phyloP scores from a whole-genome alignment of 1,284 basidiomycete species.

The Cutaneotrichosporon sp. region DNA sequence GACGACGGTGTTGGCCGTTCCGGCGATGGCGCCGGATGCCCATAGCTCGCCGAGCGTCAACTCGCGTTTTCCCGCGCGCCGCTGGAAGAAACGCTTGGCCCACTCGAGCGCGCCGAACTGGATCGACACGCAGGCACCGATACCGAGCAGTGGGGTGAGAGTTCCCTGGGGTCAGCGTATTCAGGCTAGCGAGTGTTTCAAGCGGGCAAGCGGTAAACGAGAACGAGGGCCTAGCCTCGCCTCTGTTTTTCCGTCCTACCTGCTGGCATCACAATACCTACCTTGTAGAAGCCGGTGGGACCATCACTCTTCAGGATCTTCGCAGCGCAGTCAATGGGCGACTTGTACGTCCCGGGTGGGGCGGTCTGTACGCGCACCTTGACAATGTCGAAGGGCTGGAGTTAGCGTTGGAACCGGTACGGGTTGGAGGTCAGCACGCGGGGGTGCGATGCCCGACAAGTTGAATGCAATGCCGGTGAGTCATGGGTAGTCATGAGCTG shows the following conservation, averaged over 20 bases:
- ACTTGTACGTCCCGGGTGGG: constrained; percentile 79
- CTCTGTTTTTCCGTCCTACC: neutral
- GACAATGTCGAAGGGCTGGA: constrained; percentile 82
- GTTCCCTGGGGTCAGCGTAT: constrained; percentile 62
- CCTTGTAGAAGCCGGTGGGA: constrained; percentile 93
- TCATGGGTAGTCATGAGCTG: too few species aligned
- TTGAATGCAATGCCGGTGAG: too few species aligned
- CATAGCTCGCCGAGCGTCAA: constrained; percentile 60
- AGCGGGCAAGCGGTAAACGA: too few species aligned
- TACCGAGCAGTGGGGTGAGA: constrained; percentile 84
- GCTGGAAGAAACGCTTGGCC: constrained; percentile 71
- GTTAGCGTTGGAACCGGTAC: too few species aligned
- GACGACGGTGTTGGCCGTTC: constrained; percentile 84
- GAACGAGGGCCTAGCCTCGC: too few species aligned
- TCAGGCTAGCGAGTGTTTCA: neutral
- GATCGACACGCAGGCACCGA: constrained; percentile 84
- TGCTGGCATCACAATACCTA: constrained; percentile 32
- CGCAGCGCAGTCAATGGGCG: constrained; percentile 82
- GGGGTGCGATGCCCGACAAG: too few species aligned
- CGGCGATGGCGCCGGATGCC: constrained; percentile 72
- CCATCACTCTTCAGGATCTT: constrained; percentile 88
- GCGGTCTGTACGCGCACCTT: constrained; percentile 94
- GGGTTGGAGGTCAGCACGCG: too few species aligned
- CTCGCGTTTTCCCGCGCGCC: constrained; percentile 24
- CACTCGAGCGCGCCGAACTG: constrained; percentile 92